Base-by-base conservation (phyloP, 2,329 filamentous ascomycete genomes). In the Emergomyces africanus region DNA sequence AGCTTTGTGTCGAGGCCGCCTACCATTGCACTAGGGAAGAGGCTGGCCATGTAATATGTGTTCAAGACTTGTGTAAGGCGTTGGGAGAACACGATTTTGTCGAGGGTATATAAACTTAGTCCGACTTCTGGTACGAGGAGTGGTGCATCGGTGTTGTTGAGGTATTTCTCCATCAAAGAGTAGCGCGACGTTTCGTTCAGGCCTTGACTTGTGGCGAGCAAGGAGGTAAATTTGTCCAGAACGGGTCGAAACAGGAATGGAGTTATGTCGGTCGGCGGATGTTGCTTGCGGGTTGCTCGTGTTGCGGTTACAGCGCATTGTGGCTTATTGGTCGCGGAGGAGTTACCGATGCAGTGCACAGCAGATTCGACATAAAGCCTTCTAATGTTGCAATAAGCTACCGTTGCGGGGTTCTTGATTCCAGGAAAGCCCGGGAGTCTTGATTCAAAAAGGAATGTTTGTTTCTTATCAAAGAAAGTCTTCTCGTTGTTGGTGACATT, bases 341-440 rank as follows among this genome's bases (percentile, higher is more conserved):
- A 18, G 18, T 59, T 50, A 6, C 58, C 56, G 12, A 54, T 20
- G n/a, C 58, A 62, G 33, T 18, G 28, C 39, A 60, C 23, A 25
- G 51, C 42, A 9, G 61, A 58, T 54, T 62, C 59, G 18, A 62
- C 61, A 41, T 54, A 62, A n/a, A 60, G 41, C n/a, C 46, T 51
- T 37, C 56, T 56, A 15, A 59, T 54, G 14, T 33, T 54, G 53
- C 58, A 62, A 25, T 60, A 54, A 9, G 59, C 55, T 10, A 51
- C 56, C 18, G 48, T 48, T 1, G 15, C 15, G 2, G 35, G 54
- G 30, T 42, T 25, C 9, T 14, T 6, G 35, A 41, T 12, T 12
- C 44, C n/a, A 30, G 50, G 48, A 23, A 28, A 42, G 28, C 23
- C 9, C 35, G 30, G 8, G 41, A 57, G 28, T 23, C 25, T 42